Conservation (phyloP, 2,329 filamentous ascomycete species). For the Leptographium lundbergii region DNA sequence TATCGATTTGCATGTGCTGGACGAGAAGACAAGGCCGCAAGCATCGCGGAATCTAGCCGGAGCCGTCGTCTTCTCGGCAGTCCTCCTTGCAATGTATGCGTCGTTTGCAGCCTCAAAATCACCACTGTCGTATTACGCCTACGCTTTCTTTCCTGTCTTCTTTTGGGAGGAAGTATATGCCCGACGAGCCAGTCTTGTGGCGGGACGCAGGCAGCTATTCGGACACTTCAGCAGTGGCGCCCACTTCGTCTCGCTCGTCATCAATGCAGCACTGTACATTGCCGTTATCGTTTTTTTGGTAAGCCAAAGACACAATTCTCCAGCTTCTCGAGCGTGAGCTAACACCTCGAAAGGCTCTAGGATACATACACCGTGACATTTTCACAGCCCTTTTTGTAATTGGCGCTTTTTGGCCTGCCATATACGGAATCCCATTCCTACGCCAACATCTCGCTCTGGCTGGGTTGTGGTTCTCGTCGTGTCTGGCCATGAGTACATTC, state of each 20-base stretch:
- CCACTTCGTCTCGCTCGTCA: slow-evolving; percentile 37
- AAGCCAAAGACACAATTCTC: slow-evolving; percentile 17
- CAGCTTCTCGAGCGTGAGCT: background rate
- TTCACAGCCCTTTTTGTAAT: slow-evolving; percentile 70
- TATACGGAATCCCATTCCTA: slow-evolving; percentile 64
- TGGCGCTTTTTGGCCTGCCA: slow-evolving; percentile 64
- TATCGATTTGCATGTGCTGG: slow-evolving; percentile 74
- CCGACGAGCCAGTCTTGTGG: slow-evolving; percentile 53
- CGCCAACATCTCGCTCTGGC: slow-evolving; percentile 50
- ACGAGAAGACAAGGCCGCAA: slow-evolving; percentile 49
- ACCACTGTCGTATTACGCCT: slow-evolving; percentile 74
- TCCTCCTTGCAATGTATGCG: slow-evolving; percentile 64
- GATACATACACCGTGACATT: slow-evolving; percentile 83
- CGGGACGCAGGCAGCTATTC: slow-evolving; percentile 57
- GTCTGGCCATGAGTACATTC: slow-evolving; percentile 76
- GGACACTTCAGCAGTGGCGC: slow-evolving; percentile 50
- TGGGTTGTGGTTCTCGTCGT: slow-evolving; percentile 62
- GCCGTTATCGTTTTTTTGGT: slow-evolving; percentile 68
- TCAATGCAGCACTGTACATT: slow-evolving; percentile 58
- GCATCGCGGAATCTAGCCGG: slow-evolving; percentile 49
- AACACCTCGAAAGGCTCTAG: slow-evolving; percentile 53
- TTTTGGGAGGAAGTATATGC: slow-evolving; percentile 97
- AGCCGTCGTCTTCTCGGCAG: slow-evolving; percentile 57
- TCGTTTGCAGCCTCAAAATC: slow-evolving; percentile 71
- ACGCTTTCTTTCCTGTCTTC: slow-evolving; percentile 80